Percentiles rank a stretch among this genome's conserved stretches.
These are phyloP conservation scores for Flaveria floridana DNA, from an alignment of 140 eudicot genomes.

Conservation along the genomic window DNA sequence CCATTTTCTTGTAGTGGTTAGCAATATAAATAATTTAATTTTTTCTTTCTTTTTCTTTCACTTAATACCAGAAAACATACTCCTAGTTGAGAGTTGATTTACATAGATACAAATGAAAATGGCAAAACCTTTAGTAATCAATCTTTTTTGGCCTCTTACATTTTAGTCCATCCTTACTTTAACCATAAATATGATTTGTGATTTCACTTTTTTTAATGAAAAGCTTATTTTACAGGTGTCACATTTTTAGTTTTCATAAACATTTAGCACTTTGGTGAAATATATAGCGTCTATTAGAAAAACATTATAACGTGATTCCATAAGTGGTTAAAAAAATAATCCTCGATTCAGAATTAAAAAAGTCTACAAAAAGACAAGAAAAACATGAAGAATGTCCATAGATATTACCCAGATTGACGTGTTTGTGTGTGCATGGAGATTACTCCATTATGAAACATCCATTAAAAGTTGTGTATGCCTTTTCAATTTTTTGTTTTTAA, in stretches of 20 bases:
- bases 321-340: conserved; percentile 14
- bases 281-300: background rate
- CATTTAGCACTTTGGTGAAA: background rate
- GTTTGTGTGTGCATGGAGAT: conserved; percentile 44
- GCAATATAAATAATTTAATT: too few relatives aligned
- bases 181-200: background rate
- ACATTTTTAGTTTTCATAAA: background rate
- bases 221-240: background rate
- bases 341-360: background rate
- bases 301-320: background rate
- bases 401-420: conserved; percentile 43
- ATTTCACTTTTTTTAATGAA: too few relatives aligned
- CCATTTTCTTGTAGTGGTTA: too few relatives aligned
- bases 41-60: background rate
- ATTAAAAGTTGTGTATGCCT: conserved; percentile 45
- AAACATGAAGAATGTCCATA: conserved; percentile 38
- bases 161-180: background rate
- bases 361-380: conserved; percentile 25
- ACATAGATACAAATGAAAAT: background rate
- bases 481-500: conserved; percentile 38
- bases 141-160: too few relatives aligned
- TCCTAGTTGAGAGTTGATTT: background rate
- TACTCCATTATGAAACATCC: conserved; percentile 29
- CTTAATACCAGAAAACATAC: background rate
- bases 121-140: too few relatives aligned